Evolutionary conservation across 495 filamentous ascomycete species (phyloP).

Genomic region (Trichoderma asperelloides): DNA sequence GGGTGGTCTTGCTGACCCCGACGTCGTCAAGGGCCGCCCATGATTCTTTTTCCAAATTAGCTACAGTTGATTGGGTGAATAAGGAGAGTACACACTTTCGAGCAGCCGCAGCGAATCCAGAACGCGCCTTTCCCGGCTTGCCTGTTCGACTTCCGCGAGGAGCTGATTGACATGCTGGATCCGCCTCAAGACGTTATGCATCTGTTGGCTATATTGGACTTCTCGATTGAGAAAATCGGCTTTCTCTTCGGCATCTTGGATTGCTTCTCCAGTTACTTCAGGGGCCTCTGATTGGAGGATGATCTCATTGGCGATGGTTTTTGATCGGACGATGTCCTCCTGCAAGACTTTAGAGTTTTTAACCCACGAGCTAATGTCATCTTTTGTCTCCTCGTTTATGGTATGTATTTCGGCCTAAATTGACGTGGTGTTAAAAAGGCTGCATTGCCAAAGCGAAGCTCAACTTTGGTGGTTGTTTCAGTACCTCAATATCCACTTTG

Average conservation of each 20-base stretch:
- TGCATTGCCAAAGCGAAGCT: not conserved
- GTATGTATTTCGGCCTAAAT: slow-evolving; percentile 57
- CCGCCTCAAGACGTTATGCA: slow-evolving; percentile 52
- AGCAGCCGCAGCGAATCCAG: slow-evolving; percentile 42
- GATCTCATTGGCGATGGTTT: slow-evolving; percentile 64
- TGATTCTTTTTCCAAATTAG: slow-evolving; percentile 26
- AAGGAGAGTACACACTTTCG: slow-evolving; percentile 28
- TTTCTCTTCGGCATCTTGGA: slow-evolving; percentile 60
- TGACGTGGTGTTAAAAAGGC: not conserved
- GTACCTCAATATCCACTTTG: slow-evolving; percentile 61
- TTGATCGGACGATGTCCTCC: slow-evolving; percentile 66
- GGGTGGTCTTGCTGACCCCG: slow-evolving; percentile 35
- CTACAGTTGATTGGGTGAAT: not conserved
- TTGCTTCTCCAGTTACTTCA: slow-evolving; percentile 45
- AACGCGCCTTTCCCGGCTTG: slow-evolving; percentile 37
- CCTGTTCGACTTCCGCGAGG: slow-evolving; percentile 44
- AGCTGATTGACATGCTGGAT: slow-evolving; percentile 45
- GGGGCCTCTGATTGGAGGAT: slow-evolving; percentile 60
- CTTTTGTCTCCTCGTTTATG: slow-evolving; percentile 62
- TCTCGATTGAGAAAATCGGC: slow-evolving; percentile 64
- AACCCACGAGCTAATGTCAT: slow-evolving; percentile 79
- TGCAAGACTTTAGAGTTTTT: slow-evolving; percentile 73
- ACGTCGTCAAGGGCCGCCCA: slow-evolving; percentile 36
- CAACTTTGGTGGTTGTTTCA: slow-evolving; percentile 6
- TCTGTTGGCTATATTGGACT: slow-evolving; percentile 62